phyloP scores from a whole-genome alignment of 2,329 filamentous ascomycete genomes.

The Davidsoniella neocaledoniae region DNA sequence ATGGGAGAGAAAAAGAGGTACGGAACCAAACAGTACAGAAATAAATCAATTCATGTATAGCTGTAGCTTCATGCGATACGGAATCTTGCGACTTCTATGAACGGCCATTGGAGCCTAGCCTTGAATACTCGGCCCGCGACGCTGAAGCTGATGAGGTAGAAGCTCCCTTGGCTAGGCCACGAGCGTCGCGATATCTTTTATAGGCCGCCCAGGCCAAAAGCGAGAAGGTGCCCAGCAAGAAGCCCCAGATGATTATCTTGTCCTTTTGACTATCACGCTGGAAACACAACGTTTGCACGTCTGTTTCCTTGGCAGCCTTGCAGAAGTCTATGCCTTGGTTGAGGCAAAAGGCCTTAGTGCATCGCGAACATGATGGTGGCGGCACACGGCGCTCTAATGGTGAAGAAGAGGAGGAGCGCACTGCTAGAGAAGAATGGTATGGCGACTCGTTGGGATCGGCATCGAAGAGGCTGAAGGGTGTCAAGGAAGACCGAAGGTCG shows the following conservation, averaged over 20 bases:
- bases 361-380: slow-evolving; percentile 36
- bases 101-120: neutral
- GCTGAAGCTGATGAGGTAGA: neutral
- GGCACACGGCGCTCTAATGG: slow-evolving; percentile 17
- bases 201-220: slow-evolving; percentile 43
- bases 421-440: slow-evolving; percentile 7
- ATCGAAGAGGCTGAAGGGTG: slow-evolving; percentile 15
- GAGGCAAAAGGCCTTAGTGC: slow-evolving; percentile 49
- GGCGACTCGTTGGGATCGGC: slow-evolving; percentile 9
- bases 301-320: slow-evolving; percentile 42
- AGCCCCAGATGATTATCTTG: slow-evolving; percentile 47
- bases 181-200: slow-evolving; percentile 6
- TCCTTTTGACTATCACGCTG: slow-evolving; percentile 52
- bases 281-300: slow-evolving; percentile 47
- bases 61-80: too few relatives aligned
- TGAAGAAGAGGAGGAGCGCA: slow-evolving; percentile 17
- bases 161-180: neutral
- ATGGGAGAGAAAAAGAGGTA: neutral
- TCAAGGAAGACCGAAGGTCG: slow-evolving; percentile 14
- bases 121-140: slow-evolving; percentile 4
- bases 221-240: slow-evolving; percentile 41
- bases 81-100: too few relatives aligned
- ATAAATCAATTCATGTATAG: neutral
- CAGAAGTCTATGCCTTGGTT: slow-evolving; percentile 44
- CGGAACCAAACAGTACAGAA: neutral